phyloP scores from a whole-genome alignment of 2,329 filamentous ascomycete species.

The Hypoxylon sp. region DNA sequence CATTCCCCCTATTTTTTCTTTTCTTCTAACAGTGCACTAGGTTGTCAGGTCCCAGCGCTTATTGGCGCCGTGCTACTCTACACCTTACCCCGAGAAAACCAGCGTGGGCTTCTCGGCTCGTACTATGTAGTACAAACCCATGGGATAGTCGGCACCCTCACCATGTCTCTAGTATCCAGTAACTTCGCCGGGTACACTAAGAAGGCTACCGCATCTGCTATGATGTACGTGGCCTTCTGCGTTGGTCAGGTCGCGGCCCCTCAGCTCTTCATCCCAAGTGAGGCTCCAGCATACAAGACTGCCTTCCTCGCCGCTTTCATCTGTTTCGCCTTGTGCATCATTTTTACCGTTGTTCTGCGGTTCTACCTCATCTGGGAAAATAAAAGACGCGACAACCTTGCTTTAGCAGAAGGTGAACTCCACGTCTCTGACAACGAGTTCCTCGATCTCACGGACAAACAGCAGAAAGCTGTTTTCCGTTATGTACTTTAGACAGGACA shows the following conservation, averaged over 20 bases:
- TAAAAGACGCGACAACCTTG: constrained; percentile 62
- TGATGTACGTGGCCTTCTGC: constrained; percentile 44
- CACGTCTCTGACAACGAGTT: constrained; percentile 39
- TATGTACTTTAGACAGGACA: constrained; percentile 38
- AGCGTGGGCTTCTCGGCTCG: constrained; percentile 37
- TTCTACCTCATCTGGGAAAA: constrained; percentile 68
- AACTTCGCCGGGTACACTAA: constrained; percentile 45
- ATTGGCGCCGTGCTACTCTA: constrained; percentile 47
- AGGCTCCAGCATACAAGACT: constrained; percentile 72
- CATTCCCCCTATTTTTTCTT: not conserved
- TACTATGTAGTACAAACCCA: constrained; percentile 46
- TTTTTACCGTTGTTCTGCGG: constrained; percentile 64
- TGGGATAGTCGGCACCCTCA: constrained; percentile 42
- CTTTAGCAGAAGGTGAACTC: constrained; percentile 21
- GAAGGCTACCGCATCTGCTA: constrained; percentile 40
- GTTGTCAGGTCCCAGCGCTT: constrained; percentile 41
- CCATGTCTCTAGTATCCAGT: constrained; percentile 35
- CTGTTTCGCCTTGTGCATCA: constrained; percentile 68
- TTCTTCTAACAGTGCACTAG: constrained; percentile 29
- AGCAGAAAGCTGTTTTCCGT: constrained; percentile 46
- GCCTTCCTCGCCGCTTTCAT: constrained; percentile 74
- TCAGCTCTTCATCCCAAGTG: constrained; percentile 70
- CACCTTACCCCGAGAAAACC: constrained; percentile 42
- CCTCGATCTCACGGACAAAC: constrained; percentile 48
- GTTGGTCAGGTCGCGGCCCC: constrained; percentile 57